Base-by-base conservation (phyloP, 2,329 filamentous ascomycete genomes). In the Alternaria sp. region DNA sequence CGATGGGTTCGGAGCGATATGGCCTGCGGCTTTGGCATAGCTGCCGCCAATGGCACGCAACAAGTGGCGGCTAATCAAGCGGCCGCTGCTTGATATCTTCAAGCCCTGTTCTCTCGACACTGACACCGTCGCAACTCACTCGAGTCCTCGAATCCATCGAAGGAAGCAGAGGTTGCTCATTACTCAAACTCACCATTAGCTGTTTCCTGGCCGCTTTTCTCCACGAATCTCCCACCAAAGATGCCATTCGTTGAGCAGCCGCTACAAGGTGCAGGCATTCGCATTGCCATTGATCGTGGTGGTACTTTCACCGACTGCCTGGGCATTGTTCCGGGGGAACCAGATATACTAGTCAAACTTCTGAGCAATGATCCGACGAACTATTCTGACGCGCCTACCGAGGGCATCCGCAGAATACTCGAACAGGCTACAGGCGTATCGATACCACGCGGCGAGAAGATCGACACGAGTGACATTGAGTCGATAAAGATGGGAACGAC, bases 401-500 rank as follows among this genome's bases (percentile, higher is more conserved):
- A 78, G 67, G 73, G 69, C 25, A 74, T 77, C n/a, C 62, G 74
- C 27, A 61, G 74, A 9, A 69, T 78, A 9, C 61, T 77, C 20
- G 70, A 75, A 44, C 34, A 64, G 38, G 67, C 65, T 5, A 59
- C 54, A 9, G 63, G 62, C 14, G 54, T 36, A 20, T 11, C 56
- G 3, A 61, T 73, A n/a, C 67, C 72, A 8, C 64, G 68, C 8
- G 63, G 65, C 14, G 30, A 67, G 48, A 68, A 67, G 40, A 64
- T 77, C 32, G 61, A 71, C 49, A 60, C 63, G 22, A 63, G 27
- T 27, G 44, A 61, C 50, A 68, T 71, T 27, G 68, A 66, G 43
- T 63, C 56, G 6, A 69, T 72, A 36, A 58, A 62, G 34, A 67
- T 72, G 58, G 68, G 70, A 22, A 69, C 70, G 10, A 69, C 70